Base-by-base conservation (phyloP, 2,329 filamentous ascomycete species). In the Epichloe baconii region DNA sequence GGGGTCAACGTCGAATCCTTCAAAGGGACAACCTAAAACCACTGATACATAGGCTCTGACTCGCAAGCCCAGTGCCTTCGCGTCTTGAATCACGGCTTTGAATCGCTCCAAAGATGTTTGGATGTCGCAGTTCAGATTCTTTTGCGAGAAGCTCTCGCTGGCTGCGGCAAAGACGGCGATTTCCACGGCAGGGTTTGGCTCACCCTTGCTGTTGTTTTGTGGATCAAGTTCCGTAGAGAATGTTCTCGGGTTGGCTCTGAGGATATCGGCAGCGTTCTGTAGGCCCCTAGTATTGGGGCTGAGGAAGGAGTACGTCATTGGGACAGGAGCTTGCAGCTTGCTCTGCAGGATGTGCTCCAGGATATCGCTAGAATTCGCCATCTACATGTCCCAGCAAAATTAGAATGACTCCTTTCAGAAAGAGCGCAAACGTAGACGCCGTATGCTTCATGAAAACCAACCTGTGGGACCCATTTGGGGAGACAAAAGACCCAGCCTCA, bases 401-500 rank as follows among this genome's bases (percentile, higher is more conserved):
- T 38, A 53, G 48, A 42, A 35, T 26, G 31, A 17, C 17, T 21
- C 19, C 15, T 21, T n/a, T 14, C 6, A 23, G 47, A 6, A 48
- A 40, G 21, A 40, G 14, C 6, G 11, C 17, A 12, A 26, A 17
- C n/a, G 15, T 37, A 19, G 7, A 34, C 34, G 42, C 11, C 36
- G 19, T 19, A 19, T 10, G 19, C 35, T 17, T 38, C 36, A 23
- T 3, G 11, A 14, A n/a, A 40, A 26, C 64, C 55, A 60, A 88
- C 80, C 74, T 93, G 88, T 3, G 88, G 88, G 47, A 90, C 83
- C 79, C 85, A 90, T 78, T 86, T 88, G 1, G 88, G 45, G 85
- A 79, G 10, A 94, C 88, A 61, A 94, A 1, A 1, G 85, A 86
- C 1, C 87, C 88, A 17, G 85, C 82, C 66, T 94, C 88, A 55